A percentile compares a stretch with the other conserved stretches of the same genome.
These are phyloP conservation scores for Fusarium nelsonii DNA, from an alignment of 2,329 filamentous ascomycete species.

Conservation along the genomic window DNA sequence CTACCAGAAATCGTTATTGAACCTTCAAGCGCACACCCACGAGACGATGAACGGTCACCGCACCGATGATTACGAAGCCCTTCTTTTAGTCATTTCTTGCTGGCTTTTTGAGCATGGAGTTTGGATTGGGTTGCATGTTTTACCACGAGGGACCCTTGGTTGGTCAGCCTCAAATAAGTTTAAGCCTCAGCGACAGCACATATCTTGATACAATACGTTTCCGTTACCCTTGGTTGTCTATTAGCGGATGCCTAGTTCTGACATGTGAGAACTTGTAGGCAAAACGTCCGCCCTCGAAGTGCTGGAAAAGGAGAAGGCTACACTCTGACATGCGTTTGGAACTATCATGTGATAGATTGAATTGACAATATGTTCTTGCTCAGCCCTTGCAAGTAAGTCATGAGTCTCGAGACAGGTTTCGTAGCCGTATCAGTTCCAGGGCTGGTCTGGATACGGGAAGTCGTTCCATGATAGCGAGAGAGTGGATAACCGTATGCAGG, in stretches of 20 bases:
- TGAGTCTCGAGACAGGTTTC: constrained; percentile 2
- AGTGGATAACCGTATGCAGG: constrained; percentile 15
- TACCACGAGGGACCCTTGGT: constrained; percentile 4
- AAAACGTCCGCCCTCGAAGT: constrained; percentile 1
- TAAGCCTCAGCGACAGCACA: constrained; percentile 5
- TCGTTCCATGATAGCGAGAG: constrained; percentile 26
- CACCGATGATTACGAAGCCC: constrained; percentile 25
- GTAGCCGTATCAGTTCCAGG: background rate
- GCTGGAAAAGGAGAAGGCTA: background rate
- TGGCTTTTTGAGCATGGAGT: constrained; percentile 43
- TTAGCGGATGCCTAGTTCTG: constrained; percentile 3
- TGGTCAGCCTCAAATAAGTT: constrained; percentile 4
- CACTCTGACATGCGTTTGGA: background rate
- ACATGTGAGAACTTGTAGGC: background rate
- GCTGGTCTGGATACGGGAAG: constrained; percentile 13
- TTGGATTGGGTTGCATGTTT: constrained; percentile 33
- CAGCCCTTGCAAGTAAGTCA: background rate
- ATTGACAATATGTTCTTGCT: background rate
- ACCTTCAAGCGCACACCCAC: constrained; percentile 56
- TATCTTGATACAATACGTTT: constrained; percentile 7
- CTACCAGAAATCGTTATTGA: constrained; percentile 71
- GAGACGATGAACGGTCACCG: constrained; percentile 37
- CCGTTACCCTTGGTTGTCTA: constrained; percentile 8
- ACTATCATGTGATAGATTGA: constrained; percentile 2
- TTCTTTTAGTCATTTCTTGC: constrained; percentile 12